These are phyloP conservation scores for Suillus occidentalis DNA, from an alignment of 768 basidiomycete genomes.

Conservation along the genomic window DNA sequence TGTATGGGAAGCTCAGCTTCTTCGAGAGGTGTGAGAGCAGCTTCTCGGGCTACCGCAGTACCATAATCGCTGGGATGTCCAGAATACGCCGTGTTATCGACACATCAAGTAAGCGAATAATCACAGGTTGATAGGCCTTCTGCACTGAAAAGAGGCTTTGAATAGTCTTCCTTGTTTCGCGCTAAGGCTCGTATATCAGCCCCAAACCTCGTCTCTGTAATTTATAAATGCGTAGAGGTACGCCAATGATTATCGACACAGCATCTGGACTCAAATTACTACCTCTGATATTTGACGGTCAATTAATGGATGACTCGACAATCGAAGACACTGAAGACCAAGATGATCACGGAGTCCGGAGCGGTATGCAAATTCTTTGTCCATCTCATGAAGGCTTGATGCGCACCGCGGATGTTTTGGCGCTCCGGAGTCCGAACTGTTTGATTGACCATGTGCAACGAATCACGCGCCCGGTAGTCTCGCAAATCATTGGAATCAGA, in stretches of 20 bases:
- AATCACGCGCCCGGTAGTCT: background rate
- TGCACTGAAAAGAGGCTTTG: background rate
- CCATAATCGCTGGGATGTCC: constrained; percentile 5
- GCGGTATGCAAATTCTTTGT: background rate
- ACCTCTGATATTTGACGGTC: background rate
- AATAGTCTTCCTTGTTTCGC: background rate
- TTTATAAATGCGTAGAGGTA: background rate
- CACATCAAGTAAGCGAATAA: constrained; percentile 1
- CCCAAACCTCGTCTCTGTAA: background rate
- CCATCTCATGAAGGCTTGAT: background rate
- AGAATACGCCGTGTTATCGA: constrained; percentile 2
- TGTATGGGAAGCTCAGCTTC: background rate
- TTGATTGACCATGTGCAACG: background rate
- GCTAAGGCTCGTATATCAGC: background rate
- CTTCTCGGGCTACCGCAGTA: constrained; percentile 7
- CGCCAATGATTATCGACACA: background rate
- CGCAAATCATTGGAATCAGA: background rate
- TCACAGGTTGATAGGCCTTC: background rate
- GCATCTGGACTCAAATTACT: background rate
- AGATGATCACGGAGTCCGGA: background rate
- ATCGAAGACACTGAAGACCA: background rate
- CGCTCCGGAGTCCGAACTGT: background rate
- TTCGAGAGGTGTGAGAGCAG: constrained; percentile 3
- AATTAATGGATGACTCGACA: background rate
- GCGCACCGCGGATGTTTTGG: background rate